These are phyloP conservation scores for Polygonum aviculare DNA, from an alignment of 148 eudicot species.

Conservation along the genomic window DNA sequence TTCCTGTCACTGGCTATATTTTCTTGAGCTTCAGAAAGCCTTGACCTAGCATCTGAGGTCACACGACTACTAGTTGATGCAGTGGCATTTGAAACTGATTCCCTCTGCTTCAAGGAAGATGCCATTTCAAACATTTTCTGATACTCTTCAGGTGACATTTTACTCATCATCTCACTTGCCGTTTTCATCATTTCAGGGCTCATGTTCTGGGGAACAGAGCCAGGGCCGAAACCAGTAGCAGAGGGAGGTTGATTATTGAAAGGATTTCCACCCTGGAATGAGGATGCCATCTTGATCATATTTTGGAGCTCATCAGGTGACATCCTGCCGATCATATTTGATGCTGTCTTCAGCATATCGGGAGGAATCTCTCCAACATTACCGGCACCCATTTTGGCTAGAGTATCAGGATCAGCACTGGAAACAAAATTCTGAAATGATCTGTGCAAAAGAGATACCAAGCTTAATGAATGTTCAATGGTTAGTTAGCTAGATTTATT, in stretches of 20 bases:
- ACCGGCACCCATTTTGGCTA: constrained; percentile 57
- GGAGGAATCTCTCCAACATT: constrained; percentile 51
- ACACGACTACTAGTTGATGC: constrained; percentile 29
- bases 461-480: not conserved
- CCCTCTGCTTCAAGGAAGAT: constrained; percentile 55
- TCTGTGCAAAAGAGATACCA: constrained; percentile 27
- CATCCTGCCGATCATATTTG: constrained; percentile 77
- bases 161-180: constrained; percentile 92
- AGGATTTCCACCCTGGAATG: constrained; percentile 62
- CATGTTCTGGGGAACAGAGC: constrained; percentile 49
- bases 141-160: constrained; percentile 75
- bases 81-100: constrained; percentile 31
- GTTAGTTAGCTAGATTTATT: not conserved
- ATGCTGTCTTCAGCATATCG: constrained; percentile 82
- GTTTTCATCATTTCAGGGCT: constrained; percentile 88
- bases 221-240: constrained; percentile 36
- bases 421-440: constrained; percentile 81
- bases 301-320: constrained; percentile 90
- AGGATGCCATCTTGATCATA: constrained; percentile 84
- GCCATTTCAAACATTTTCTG: constrained; percentile 84
- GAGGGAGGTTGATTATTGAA: constrained; percentile 26
- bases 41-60: constrained; percentile 28
- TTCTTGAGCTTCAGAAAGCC: constrained; percentile 20
- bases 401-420: constrained; percentile 65
- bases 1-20: constrained; percentile 25